These are phyloP conservation scores for Fimicolochytrium jonesii DNA, from an alignment of 192 early-diverging fungal genomes.

Conservation along the genomic window DNA sequence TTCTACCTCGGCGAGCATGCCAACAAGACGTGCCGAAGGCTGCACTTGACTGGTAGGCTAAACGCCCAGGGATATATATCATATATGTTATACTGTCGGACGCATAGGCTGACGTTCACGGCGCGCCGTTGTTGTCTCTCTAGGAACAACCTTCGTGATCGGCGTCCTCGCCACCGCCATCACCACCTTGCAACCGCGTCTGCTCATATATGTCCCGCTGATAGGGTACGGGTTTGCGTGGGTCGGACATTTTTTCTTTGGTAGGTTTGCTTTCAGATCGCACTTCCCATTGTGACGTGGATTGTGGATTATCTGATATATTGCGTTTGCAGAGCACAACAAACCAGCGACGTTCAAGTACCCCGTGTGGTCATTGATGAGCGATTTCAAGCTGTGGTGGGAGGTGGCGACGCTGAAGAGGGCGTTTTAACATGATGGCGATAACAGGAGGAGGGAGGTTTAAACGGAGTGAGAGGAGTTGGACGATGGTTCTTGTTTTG, in stretches of 20 bases:
- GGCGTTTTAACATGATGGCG: conserved; percentile 2
- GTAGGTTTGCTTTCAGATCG: too few relatives aligned
- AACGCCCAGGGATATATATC: too few relatives aligned
- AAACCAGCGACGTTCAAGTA: conserved; percentile 70
- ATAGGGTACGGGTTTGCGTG: conserved; percentile 62
- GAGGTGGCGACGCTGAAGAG: not conserved
- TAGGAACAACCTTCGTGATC: too few relatives aligned
- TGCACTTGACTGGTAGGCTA: conserved; percentile 11
- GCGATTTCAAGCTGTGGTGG: conserved; percentile 45
- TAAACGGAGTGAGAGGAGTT: too few relatives aligned
- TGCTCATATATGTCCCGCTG: conserved; percentile 6
- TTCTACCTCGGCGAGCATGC: conserved; percentile 64
- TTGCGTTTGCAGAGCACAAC: conserved; percentile 38
- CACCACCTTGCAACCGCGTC: not conserved
- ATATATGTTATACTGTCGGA: too few relatives aligned
- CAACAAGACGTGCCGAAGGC: conserved; percentile 1
- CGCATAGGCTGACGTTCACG: too few relatives aligned
- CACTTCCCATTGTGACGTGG: too few relatives aligned
- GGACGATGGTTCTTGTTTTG: too few relatives aligned
- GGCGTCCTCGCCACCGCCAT: not conserved
- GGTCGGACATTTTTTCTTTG: conserved; percentile 65
- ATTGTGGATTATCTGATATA: too few relatives aligned
- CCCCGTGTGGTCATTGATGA: conserved; percentile 57
- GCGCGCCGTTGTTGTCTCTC: too few relatives aligned
- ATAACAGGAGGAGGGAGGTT: too few relatives aligned